phyloP scores from a whole-genome alignment of 805 yeast genomes.

The Saccharomycopsis synnaedendra region DNA sequence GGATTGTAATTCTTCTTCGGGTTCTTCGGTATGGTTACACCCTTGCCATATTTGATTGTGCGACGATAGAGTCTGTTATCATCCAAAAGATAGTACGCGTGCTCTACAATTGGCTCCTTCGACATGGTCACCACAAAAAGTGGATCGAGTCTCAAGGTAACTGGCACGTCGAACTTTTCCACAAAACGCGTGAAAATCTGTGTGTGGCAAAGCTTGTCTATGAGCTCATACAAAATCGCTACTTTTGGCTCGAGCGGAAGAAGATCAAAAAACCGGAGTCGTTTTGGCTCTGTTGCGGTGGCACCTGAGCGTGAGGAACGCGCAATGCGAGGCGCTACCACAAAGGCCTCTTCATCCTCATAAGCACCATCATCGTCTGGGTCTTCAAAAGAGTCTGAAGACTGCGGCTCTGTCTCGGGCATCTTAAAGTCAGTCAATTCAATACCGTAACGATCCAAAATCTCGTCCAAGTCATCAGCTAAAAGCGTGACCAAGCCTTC shows the following conservation, averaged over 20 bases:
- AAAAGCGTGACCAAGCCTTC: constrained; percentile 16
- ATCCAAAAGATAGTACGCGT: constrained; percentile 31
- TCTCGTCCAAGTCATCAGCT: constrained; percentile 8
- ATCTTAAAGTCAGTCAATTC: constrained; percentile 10
- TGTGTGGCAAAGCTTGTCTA: constrained; percentile 30
- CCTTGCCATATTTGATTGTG: constrained; percentile 21
- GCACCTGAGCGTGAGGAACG: neutral
- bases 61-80: constrained; percentile 41
- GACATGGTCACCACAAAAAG: constrained; percentile 18
- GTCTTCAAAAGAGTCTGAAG: neutral
- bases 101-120: constrained; percentile 4
- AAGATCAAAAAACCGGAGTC: constrained; percentile 23
- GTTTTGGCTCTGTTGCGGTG: neutral
- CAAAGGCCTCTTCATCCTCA: constrained; percentile 1
- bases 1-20: constrained; percentile 22
- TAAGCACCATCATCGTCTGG: neutral
- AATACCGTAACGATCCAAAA: constrained; percentile 5
- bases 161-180: constrained; percentile 27
- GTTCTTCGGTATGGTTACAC: constrained; percentile 26
- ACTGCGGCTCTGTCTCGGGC: neutral
- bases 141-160: constrained; percentile 24
- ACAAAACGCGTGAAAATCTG: constrained; percentile 36
- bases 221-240: constrained; percentile 34
- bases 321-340: neutral
- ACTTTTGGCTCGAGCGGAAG: constrained; percentile 36